Evolutionary conservation across 257 asterid species (phyloP), one percentile per base, ranked within the genome.

Genomic region (Solanum rostratum): DNA sequence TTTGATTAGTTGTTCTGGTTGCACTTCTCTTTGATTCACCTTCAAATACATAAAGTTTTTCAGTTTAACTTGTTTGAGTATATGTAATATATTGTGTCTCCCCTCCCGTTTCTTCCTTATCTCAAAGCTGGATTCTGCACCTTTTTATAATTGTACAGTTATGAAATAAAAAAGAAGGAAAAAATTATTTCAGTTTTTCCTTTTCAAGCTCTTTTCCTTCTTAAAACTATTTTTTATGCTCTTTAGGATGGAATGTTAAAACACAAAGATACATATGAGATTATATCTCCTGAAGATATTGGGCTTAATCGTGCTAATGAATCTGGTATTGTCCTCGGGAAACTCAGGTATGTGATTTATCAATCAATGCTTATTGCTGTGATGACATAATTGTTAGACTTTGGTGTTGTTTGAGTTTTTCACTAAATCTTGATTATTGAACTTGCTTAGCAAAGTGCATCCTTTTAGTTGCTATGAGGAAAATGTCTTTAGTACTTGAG

Each of bases 281-380:
- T 95, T 68, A 95, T 96, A 41, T 90, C 98, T 86, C 98, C 98
- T 55, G 98, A 96, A 89, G 99, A 96, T 91, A 90, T 96, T 88
- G 99, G 99, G 87, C 98, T 95, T 86, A 87, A 88, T 45, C 98
- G 98, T 53, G 90, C 93, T 79, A 95, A 87, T 85, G 97, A 96
- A 87, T 96, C 98, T 85, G 99, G 99, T 70, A 95, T 96, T 86
- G 97, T 93, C 86, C 99, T 96, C 3, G 99, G 99, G 73, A 96
- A 96, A 92, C 97, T 96, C 84, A 95, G 99, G 99, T 95, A 87
- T 84, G 88, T 83, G 85, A 81, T 81, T 65, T 83, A 20, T 45
- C 70, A 37, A 39, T 24, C 66, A 29, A 45, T 82, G 79, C 65
- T 82, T 82, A 29, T 80, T 80, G 71, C 53, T 65, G 9, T 73